A percentile compares a stretch with the other conserved stretches of the same genome.
Evolutionary conservation across 1,284 basidiomycete species (phyloP).

Genomic region (Naganishia sp.): DNA sequence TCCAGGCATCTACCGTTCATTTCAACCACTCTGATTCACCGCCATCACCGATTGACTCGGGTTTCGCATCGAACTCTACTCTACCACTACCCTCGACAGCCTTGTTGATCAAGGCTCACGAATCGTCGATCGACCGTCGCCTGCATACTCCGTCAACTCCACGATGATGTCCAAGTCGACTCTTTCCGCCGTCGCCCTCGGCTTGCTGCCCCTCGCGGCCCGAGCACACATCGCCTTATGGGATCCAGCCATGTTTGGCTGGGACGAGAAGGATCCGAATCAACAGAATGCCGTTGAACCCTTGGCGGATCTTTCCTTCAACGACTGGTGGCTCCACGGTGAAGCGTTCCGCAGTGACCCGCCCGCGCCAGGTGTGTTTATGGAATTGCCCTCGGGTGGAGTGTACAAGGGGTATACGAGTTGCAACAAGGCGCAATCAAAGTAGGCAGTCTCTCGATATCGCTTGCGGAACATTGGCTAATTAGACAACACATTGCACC

Average conservation of each 20-base stretch:
- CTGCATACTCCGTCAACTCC: not conserved
- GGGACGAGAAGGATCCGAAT: slow-evolving; percentile 43
- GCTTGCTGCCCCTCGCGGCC: slow-evolving; percentile 22
- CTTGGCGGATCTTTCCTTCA: slow-evolving; percentile 60
- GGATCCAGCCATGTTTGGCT: slow-evolving; percentile 48
- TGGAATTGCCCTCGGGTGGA: slow-evolving; percentile 39
- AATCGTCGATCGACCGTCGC: not conserved
- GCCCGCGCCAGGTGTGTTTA: slow-evolving; percentile 42
- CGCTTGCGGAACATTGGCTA: too few species aligned
- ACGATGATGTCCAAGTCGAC: slow-evolving; percentile 7
- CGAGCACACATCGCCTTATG: slow-evolving; percentile 47
- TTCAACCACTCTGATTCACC: not conserved
- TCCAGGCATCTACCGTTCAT: not conserved
- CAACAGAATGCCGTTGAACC: slow-evolving; percentile 58
- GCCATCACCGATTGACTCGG: not conserved
- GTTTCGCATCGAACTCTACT: not conserved
- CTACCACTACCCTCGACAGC: not conserved
- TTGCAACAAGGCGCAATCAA: slow-evolving; percentile 24
- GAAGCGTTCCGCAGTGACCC: slow-evolving; percentile 38
- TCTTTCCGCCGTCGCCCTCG: not conserved
- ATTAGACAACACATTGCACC: too few species aligned
- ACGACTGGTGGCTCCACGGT: slow-evolving; percentile 68
- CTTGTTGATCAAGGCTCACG: slow-evolving; percentile 18
- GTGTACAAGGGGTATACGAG: slow-evolving; percentile 20
- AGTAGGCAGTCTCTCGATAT: not conserved